phyloP scores from a whole-genome alignment of 768 basidiomycete species.

The Podaxis carcinomalis region DNA sequence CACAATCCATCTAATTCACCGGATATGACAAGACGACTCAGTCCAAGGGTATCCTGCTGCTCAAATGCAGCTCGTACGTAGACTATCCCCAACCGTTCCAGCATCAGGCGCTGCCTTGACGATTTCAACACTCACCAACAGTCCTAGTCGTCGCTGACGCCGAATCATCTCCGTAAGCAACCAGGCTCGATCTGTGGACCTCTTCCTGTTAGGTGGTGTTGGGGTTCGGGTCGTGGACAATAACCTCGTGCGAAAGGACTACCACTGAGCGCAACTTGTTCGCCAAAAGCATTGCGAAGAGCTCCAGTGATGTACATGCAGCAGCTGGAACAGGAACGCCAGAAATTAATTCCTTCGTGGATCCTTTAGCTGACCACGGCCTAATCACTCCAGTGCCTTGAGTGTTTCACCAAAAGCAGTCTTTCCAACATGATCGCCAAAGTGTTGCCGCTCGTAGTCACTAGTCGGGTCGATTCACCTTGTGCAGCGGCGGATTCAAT shows the following conservation, averaged over 20 bases:
- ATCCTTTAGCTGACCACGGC: neutral
- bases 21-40: neutral
- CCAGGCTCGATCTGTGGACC: constrained; percentile 63
- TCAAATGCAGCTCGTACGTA: neutral
- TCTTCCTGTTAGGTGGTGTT: constrained; percentile 27
- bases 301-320: constrained; percentile 53
- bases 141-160: constrained; percentile 88
- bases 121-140: constrained; percentile 48
- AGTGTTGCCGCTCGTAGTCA: no score
- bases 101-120: neutral
- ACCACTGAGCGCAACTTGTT: constrained; percentile 64
- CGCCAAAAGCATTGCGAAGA: constrained; percentile 69
- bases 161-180: constrained; percentile 45
- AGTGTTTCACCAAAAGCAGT: neutral
- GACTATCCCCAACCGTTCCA: constrained; percentile 2
- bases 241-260: constrained; percentile 80
- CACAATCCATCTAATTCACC: neutral
- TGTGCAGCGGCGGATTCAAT: neutral
- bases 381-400: constrained; percentile 6
- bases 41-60: neutral
- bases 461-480: neutral
- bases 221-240: constrained; percentile 29
- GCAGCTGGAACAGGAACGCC: neutral
- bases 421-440: neutral
- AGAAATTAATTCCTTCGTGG: neutral